Base-by-base conservation (phyloP, 768 basidiomycete genomes). In the Pleurotus ostreatus region DNA sequence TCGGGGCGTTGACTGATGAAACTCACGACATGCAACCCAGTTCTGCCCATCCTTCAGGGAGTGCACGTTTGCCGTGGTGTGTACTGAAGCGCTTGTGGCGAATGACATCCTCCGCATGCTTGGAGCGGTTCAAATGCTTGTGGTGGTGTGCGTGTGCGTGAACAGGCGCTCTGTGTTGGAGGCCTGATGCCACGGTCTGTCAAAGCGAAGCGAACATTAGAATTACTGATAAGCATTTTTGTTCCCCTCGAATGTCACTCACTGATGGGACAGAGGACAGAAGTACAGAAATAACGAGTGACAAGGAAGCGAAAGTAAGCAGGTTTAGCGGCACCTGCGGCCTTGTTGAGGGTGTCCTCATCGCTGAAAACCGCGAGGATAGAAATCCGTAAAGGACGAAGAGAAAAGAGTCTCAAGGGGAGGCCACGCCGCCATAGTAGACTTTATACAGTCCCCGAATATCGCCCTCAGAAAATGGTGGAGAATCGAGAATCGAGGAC, bases 311-410 rank as follows among this genome's bases (percentile, higher is more conserved):
- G 51, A 53, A 38, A n/a, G 51, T 53, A 53, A 53, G 25, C 51
- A 53, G 51, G 51, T 41, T 53, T 40, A 53, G 51, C 22, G 51
- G 51, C 39, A 43, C 51, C 51, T 53, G 51, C 38, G 39, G 39
- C 51, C 51, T n/a, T n/a, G 18, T 22, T 20, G 51, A 39, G 51
- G 40, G 51, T 39, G 39, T 53, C 34, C 25, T 53, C 51, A 53
- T 53, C 51, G 51, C 51, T 43, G 37, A 41, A 53, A 52, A 16
- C 8, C 39, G 22, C 20, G 20, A 39, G 39, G 51, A 18, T 15
- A 9, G 38, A 12, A 41, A 51, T 41, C 25, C 37, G 39, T 40
- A 25, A 23, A 39, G n/a, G 30, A 49, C n/a, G 51, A 53, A 52
- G 51, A 52, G 51, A 52, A 53, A 53, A 53, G 20, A 53, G 51